Evolutionary conservation across 192 early-diverging fungal genomes (phyloP).

Genomic region (Piromyces finnis): DNA sequence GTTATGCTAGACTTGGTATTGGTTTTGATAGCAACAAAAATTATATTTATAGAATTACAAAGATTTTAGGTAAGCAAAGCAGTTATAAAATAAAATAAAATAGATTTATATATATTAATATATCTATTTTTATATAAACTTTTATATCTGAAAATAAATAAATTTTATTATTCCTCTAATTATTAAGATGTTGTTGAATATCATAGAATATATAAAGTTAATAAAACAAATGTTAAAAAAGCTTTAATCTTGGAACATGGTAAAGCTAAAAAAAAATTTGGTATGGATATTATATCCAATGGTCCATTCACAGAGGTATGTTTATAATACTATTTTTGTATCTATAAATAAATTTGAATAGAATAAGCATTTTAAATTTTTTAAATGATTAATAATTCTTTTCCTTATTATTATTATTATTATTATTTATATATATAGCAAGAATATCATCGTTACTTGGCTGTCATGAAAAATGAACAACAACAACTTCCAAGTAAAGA

Average conservation of each 20-base stretch:
- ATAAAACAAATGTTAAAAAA: slow-evolving; percentile 40
- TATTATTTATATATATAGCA: no score
- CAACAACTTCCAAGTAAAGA: not conserved
- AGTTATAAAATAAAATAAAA: not conserved
- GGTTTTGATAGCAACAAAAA: slow-evolving; percentile 33
- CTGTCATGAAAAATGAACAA: slow-evolving; percentile 1
- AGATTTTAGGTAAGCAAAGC: slow-evolving; percentile 27
- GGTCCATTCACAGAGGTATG: slow-evolving; percentile 31
- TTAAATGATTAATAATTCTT: no score
- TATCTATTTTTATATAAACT: no score
- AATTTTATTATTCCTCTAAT: slow-evolving; percentile 1
- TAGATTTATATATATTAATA: not conserved
- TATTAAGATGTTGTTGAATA: slow-evolving; percentile 2
- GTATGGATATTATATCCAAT: slow-evolving; percentile 66
- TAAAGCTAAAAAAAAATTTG: slow-evolving; percentile 39
- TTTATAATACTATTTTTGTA: slow-evolving; percentile 1
- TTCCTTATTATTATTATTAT: no score
- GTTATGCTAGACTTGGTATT: slow-evolving; percentile 43
- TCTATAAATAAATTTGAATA: no score
- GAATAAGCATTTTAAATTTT: no score
- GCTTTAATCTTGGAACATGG: slow-evolving; percentile 50
- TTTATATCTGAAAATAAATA: no score
- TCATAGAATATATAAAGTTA: slow-evolving; percentile 38
- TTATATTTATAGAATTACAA: slow-evolving; percentile 37
- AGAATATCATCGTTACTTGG: not conserved